Base-by-base conservation (phyloP, 179 eudicot genomes). In the Heliamphora pulchella region DNA sequence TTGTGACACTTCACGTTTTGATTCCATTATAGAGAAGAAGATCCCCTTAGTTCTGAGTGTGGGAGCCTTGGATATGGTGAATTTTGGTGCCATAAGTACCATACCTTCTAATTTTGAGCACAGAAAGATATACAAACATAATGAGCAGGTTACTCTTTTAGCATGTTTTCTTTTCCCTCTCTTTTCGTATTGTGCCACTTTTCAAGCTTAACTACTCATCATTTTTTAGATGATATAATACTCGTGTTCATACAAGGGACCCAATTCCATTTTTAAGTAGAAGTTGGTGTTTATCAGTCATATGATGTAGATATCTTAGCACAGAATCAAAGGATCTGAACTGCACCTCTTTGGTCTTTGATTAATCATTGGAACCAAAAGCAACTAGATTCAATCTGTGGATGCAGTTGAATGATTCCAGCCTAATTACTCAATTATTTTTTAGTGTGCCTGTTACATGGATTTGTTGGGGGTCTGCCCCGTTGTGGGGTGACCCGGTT, bases 41-140 rank as follows among this genome's bases (percentile, higher is more conserved):
- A 89, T 96, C 79, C 98, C 99, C 44, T 81, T 89, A 78, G 98
- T 96, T 77, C 82, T 96, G 39, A 96, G 98, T 86, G 89, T 96
- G 20, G 99, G 99, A 86, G 98, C 97, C 74, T 86, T 94, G 89
- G 99, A 96, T 85, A 91, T 96, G 97, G 99, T 96, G 73, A 94
- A 94, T 79, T 96, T 96, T 88, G 98, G 98, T 70, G 71, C 92
- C 8, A 89, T 82, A 79, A 82, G 67, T 79, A 89, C 96, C 80
- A 84, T 94, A 89, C 97, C 99, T 85, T 79, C 91, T 69, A 76
- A 83, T 22, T 91, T 90, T 85, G 88, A 87, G 80, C 87, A 89
- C 50, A 87, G 98, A 81, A 94, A 90, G 55, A 86, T 91, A 76
- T 78, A 92, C 81, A 89, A 84, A 81, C 99, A 96, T 87, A 96